Percentiles rank a stretch among this genome's conserved stretches.
Conservation (phyloP, 2,329 filamentous ascomycete genomes). For the Penicillium sp. region DNA sequence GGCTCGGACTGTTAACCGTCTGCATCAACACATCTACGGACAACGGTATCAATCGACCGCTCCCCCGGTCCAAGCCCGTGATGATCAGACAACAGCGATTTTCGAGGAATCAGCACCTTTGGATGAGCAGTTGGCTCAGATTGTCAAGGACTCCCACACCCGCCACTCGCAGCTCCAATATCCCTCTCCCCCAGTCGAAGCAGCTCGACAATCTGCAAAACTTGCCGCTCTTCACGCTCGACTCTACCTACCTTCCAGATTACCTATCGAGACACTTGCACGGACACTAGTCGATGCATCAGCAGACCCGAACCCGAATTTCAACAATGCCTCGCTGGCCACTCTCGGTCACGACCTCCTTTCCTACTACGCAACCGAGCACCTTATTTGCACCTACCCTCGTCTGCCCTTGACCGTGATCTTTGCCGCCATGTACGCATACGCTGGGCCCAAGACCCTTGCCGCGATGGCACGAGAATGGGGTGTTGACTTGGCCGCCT, state of each 20-base stretch:
- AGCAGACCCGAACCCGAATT: slow-evolving; percentile 73
- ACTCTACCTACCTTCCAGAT: slow-evolving; percentile 74
- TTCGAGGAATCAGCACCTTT: slow-evolving; percentile 24
- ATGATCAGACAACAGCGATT: slow-evolving; percentile 28
- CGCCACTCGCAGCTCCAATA: slow-evolving; percentile 47
- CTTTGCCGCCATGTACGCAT: slow-evolving; percentile 82
- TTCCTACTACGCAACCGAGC: slow-evolving; percentile 85
- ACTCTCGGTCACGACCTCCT: slow-evolving; percentile 80
- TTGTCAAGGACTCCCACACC: slow-evolving; percentile 25
- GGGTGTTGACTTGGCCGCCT: slow-evolving; percentile 86
- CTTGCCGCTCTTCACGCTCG: slow-evolving; percentile 89
- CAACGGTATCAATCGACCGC: slow-evolving; percentile 46
- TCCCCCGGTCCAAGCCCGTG: slow-evolving; percentile 25
- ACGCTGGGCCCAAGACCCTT: slow-evolving; percentile 73
- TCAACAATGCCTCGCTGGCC: slow-evolving; percentile 86
- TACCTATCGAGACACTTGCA: slow-evolving; percentile 83
- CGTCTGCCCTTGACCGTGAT: slow-evolving; percentile 86
- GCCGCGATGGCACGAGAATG: slow-evolving; percentile 75
- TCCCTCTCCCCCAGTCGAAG: slow-evolving; percentile 70
- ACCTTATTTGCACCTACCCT: slow-evolving; percentile 83
- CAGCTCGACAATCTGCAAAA: slow-evolving; percentile 74
- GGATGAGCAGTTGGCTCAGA: slow-evolving; percentile 19
- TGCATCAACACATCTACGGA: slow-evolving; percentile 38
- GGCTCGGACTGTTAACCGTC: slow-evolving; percentile 42
- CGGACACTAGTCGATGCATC: slow-evolving; percentile 82